A percentile compares a stretch with the other conserved stretches of the same genome.
Evolutionary conservation across 805 yeast species (phyloP).

Genomic region (Candida arabinofermentans): DNA sequence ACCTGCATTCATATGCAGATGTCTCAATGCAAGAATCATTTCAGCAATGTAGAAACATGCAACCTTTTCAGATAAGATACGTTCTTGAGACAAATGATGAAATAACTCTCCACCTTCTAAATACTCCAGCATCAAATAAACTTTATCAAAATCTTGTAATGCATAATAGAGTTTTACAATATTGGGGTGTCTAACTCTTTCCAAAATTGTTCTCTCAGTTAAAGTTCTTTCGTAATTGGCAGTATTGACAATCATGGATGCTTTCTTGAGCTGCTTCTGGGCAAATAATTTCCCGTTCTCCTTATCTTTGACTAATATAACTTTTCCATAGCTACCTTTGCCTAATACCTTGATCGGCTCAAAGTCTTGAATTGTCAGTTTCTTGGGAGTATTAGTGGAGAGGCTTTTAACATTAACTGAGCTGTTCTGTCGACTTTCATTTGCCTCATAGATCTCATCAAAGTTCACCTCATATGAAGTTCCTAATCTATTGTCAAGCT

Average conservation of each 20-base stretch:
- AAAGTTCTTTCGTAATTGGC: conserved; percentile 70
- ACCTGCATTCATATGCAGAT: conserved; percentile 67
- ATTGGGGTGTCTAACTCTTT: conserved; percentile 70
- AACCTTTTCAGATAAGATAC: conserved; percentile 53
- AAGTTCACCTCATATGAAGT: conserved; percentile 48
- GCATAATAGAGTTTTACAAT: conserved; percentile 81
- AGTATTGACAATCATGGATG: conserved; percentile 60
- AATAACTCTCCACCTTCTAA: conserved; percentile 88
- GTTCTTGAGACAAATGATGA: conserved; percentile 49
- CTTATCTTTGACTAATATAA: conserved; percentile 66
- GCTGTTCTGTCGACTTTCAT: conserved; percentile 20
- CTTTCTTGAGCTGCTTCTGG: conserved; percentile 81
- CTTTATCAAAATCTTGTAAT: conserved; percentile 72
- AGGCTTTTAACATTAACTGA: conserved; percentile 2
- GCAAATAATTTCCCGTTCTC: conserved; percentile 67
- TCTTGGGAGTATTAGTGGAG: neutral
- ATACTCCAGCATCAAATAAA: conserved; percentile 73
- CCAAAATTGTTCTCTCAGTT: conserved; percentile 72
- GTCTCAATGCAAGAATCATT: conserved; percentile 70
- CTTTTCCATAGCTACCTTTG: conserved; percentile 87
- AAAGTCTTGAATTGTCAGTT: conserved; percentile 48
- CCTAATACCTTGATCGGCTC: conserved; percentile 76
- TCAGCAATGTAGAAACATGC: conserved; percentile 80
- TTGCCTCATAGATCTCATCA: conserved; percentile 34
- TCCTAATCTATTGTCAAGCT: conserved; percentile 36